Evolutionary conservation across 2,329 filamentous ascomycete species (phyloP).

Genomic region (Pezicula carpinea): DNA sequence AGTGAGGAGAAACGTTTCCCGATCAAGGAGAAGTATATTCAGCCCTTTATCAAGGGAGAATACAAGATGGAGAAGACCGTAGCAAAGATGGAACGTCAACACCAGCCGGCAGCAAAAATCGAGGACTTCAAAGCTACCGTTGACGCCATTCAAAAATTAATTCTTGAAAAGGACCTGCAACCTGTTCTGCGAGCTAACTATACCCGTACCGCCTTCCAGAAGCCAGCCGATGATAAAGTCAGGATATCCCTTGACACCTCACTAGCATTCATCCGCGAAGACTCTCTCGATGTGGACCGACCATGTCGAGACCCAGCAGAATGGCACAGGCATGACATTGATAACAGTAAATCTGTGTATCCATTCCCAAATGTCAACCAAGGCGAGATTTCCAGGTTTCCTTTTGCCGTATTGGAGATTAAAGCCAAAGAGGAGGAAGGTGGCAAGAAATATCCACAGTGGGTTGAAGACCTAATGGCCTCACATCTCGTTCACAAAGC

Average conservation of each 20-base stretch:
- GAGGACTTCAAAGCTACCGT: constrained; percentile 68
- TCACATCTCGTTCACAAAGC: constrained; percentile 89
- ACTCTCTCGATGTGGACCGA: constrained; percentile 72
- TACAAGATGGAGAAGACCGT: constrained; percentile 91
- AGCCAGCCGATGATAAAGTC: constrained; percentile 84
- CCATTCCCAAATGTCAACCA: constrained; percentile 85
- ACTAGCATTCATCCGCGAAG: constrained; percentile 78
- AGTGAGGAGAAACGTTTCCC: constrained; percentile 76
- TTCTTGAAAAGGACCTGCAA: constrained; percentile 71
- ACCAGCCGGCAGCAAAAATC: constrained; percentile 60
- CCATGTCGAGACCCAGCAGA: constrained; percentile 83
- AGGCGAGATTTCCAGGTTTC: constrained; percentile 87
- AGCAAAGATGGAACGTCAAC: constrained; percentile 78
- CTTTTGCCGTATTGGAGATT: constrained; percentile 87
- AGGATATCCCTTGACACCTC: constrained; percentile 92
- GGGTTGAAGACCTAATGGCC: constrained; percentile 87
- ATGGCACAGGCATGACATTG: constrained; percentile 91
- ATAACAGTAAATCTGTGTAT: constrained; percentile 75
- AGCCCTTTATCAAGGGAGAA: constrained; percentile 78
- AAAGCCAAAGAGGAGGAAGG: constrained; percentile 66
- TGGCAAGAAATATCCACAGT: constrained; percentile 66
- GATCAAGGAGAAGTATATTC: constrained; percentile 93
- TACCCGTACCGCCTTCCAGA: constrained; percentile 91
- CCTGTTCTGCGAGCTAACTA: constrained; percentile 91
- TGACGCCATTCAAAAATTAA: constrained; percentile 72